Evolutionary conservation across 2,329 filamentous ascomycete genomes (phyloP), one percentile per base, ranked within the genome.

Genomic region (Sporothrix inflata): DNA sequence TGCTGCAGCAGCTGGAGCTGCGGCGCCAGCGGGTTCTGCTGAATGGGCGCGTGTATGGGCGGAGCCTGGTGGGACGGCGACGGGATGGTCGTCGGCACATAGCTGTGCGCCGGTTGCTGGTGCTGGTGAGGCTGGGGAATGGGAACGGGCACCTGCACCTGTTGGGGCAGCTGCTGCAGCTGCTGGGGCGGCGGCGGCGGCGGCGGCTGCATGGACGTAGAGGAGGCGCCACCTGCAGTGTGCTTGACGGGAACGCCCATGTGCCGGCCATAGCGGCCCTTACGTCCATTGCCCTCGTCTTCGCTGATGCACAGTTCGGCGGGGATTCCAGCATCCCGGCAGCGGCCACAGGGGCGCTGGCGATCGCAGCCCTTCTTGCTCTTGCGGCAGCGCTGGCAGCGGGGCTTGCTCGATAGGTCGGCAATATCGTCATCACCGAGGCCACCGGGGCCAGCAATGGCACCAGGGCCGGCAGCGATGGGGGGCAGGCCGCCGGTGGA

Each of bases 361-460:
- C 96, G 91, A 84, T 99, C 96, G 80, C 96, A 99, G 14, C 96
- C 96, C 84, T 99, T 99, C 87, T 99, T 99, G 84, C 95, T 98
- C 89, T 99, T 99, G 78, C 96, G 92, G 86, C 96, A 99, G 73
- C 96, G 92, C 81, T 99, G 96, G 85, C 96, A 99, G 75, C 96
- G 94, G 72, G 96, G 96, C 83, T 98, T 98, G 76, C 92, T 94
- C 0, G 95, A 98, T 24, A 98, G 84, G 77, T 99, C 95, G 3
- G 94, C 96, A 66, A 97, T 85, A 72, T 98, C 94, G 76, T 98
- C 94, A 76, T 97, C 93, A 76, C 94, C 93, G 11, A 73, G 47
- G 12, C 70, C 73, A 38, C 38, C 49, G 9, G 42, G 85, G 85
- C 63, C 67, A 1, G 70, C 66, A 8, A 72, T 49, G 45, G 45